Conservation (phyloP, 2,329 filamentous ascomycete genomes). For the Byssothecium circinans region DNA sequence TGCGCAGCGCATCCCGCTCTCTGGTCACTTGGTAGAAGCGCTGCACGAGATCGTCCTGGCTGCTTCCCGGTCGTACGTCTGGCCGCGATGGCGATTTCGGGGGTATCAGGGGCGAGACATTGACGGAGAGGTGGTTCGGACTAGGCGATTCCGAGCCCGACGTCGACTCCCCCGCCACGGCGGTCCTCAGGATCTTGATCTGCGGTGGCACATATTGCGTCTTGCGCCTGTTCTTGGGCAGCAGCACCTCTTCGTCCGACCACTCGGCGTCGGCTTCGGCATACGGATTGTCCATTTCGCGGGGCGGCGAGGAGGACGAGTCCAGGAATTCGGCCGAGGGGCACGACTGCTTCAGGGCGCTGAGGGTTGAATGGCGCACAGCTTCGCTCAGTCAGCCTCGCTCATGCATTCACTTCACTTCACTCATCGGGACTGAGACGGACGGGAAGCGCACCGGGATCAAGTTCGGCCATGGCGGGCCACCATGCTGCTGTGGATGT, state of each 20-base stretch:
- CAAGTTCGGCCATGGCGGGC: conserved; percentile 16
- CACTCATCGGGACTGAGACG: not conserved
- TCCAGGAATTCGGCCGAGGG: conserved; percentile 40
- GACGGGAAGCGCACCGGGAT: conserved; percentile 13
- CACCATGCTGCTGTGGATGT: conserved; percentile 14
- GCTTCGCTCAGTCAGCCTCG: conserved; percentile 22
- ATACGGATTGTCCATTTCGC: conserved; percentile 30
- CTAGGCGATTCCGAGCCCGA: conserved; percentile 30
- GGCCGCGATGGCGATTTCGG: conserved; percentile 42
- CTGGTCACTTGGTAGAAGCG: conserved; percentile 44
- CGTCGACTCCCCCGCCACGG: conserved; percentile 22
- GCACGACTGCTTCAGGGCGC: conserved; percentile 40
- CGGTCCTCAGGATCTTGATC: conserved; percentile 23
- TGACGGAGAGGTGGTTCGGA: conserved; percentile 21
- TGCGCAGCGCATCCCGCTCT: conserved; percentile 41
- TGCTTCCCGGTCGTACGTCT: conserved; percentile 33
- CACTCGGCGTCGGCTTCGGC: conserved; percentile 38
- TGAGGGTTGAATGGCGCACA: conserved; percentile 41
- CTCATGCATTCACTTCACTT: conserved; percentile 15
- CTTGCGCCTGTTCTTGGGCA: conserved; percentile 33
- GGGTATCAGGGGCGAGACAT: conserved; percentile 32
- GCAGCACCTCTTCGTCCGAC: conserved; percentile 42
- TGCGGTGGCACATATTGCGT: conserved; percentile 34
- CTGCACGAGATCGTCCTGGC: conserved; percentile 41
- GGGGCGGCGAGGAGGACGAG: conserved; percentile 11